Conservation (phyloP, 495 filamentous ascomycete genomes). For the Polyplosphaeria fusca region DNA sequence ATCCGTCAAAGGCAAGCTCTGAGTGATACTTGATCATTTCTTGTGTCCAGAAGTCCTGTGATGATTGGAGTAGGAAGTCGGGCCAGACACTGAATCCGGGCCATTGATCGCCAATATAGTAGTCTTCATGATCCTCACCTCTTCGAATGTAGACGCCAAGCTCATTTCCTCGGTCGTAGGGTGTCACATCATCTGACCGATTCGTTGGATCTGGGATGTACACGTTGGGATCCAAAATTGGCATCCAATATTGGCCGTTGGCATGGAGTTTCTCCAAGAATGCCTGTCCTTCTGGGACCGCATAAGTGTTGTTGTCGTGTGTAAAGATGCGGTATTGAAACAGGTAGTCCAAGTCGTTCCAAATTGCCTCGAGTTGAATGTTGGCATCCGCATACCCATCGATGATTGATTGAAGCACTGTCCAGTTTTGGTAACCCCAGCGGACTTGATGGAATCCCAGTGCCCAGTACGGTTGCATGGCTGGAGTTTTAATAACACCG, state of each 20-base stretch:
- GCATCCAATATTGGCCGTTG: conserved; percentile 27
- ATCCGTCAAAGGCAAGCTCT: conserved; percentile 21
- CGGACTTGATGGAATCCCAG: conserved; percentile 79
- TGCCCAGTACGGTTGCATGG: conserved; percentile 83
- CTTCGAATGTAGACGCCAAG: conserved; percentile 13
- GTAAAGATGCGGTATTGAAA: conserved; percentile 52
- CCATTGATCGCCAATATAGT: conserved; percentile 27
- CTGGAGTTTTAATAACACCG: conserved; percentile 57
- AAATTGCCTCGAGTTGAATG: conserved; percentile 85
- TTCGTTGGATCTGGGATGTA: conserved; percentile 25
- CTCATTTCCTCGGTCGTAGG: conserved; percentile 21
- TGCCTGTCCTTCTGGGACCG: conserved; percentile 9
- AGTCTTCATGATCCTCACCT: conserved; percentile 22
- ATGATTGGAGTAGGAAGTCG: conserved; percentile 17
- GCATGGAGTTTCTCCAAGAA: conserved; percentile 28
- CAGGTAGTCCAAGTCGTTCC: conserved; percentile 69
- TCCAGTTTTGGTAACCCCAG: conserved; percentile 73
- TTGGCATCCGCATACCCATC: conserved; percentile 71
- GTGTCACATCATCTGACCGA: conserved; percentile 17
- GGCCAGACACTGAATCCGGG: conserved; percentile 28
- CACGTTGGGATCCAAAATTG: conserved; percentile 29
- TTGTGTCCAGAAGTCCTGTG: conserved; percentile 25
- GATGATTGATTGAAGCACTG: conserved; percentile 73
- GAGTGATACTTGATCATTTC: conserved; percentile 22
- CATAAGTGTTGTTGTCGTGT: conserved; percentile 47